Evolutionary conservation across 306 rosid genomes (phyloP).

Genomic region (Quercus glauca): DNA sequence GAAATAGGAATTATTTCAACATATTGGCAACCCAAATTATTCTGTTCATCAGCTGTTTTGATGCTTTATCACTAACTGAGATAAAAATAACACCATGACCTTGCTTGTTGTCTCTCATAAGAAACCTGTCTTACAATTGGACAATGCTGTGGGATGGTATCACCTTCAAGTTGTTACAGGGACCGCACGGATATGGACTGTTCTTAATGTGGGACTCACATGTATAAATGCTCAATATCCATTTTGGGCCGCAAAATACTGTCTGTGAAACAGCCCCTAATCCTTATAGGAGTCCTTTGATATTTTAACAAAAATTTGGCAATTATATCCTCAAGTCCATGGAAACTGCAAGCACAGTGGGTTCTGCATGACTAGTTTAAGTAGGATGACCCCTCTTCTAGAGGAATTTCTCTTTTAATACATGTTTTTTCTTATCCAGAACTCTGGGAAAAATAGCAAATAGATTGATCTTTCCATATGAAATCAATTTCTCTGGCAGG

Average conservation of each 20-base stretch:
- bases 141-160: not conserved
- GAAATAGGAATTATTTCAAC: not conserved
- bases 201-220: not conserved
- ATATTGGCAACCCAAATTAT: not conserved
- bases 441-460: constrained; percentile 6
- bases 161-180: too few species aligned
- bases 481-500: constrained; percentile 42
- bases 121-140: not conserved
- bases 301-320: not conserved
- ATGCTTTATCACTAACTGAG: not conserved
- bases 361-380: not conserved
- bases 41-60: not conserved
- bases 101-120: not conserved
- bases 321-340: not conserved
- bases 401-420: not conserved
- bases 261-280: not conserved
- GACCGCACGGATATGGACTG: not conserved
- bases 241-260: not conserved
- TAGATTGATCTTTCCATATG: constrained; percentile 3
- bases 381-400: not conserved
- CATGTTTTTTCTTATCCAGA: not conserved
- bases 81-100: not conserved
- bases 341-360: not conserved
- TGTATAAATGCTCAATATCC: not conserved
- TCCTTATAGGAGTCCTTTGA: not conserved